Evolutionary conservation across 2,329 filamentous ascomycete species (phyloP).

Genomic region (Phoma sp.): DNA sequence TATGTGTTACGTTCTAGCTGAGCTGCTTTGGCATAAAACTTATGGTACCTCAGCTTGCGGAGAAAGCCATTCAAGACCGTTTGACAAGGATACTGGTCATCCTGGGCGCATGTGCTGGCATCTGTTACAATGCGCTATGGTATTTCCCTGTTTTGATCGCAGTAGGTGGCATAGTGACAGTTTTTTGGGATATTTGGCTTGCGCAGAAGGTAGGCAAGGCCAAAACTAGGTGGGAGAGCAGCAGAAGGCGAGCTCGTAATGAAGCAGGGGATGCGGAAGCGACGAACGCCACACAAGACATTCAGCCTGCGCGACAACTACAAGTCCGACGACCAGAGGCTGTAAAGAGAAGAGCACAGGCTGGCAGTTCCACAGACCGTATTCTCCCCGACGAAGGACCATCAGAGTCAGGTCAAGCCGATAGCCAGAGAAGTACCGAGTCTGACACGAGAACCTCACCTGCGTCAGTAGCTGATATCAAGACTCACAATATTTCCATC

Average conservation of each 20-base stretch:
- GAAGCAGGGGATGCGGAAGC: conserved; percentile 34
- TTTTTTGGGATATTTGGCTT: conserved; percentile 65
- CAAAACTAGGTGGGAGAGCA: conserved; percentile 27
- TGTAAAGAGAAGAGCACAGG: conserved; percentile 29
- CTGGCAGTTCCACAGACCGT: conserved; percentile 28
- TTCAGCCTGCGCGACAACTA: conserved; percentile 13
- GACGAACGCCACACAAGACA: conserved; percentile 18
- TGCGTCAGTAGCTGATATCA: conserved; percentile 28
- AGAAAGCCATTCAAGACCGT: conserved; percentile 72
- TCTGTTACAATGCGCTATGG: conserved; percentile 77
- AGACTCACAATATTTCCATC: conserved; percentile 47
- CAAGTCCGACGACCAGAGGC: conserved; percentile 27
- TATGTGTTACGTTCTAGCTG: neutral
- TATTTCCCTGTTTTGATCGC: conserved; percentile 74
- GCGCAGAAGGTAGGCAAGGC: conserved; percentile 51
- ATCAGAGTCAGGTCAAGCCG: conserved; percentile 6
- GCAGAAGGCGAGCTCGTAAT: conserved; percentile 25
- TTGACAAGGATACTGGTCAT: conserved; percentile 71
- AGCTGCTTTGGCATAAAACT: neutral
- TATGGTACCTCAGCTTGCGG: conserved; percentile 59
- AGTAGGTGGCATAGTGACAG: conserved; percentile 60
- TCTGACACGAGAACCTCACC: neutral
- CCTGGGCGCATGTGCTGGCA: conserved; percentile 66
- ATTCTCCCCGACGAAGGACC: conserved; percentile 19
- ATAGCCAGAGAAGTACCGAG: conserved; percentile 9